Evolutionary conservation across 306 rosid species (phyloP), one percentile per base, ranked within the genome.

Genomic region (Lathyrus sativus): DNA sequence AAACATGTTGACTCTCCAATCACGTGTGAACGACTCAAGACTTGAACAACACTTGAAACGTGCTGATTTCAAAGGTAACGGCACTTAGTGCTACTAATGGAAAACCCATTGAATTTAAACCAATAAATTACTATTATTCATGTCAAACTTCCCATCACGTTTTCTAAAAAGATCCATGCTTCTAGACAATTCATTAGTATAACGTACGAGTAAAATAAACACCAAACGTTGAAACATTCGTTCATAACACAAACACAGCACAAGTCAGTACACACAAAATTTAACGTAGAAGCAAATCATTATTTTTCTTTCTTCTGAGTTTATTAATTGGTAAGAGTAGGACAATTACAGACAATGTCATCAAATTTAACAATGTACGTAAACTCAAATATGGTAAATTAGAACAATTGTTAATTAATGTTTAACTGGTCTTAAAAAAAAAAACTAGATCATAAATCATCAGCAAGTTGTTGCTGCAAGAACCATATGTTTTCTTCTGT

Each of bases 401-500:
- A 29, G 41, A 67, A 79, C 17, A 22, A 10, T 11, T 50, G 60
- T 51, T 2, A 49, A 17, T n/a, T 58, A 61, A 59, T 55, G 46
- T 46, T 45, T 18, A 18, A 18, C 13, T 77, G 49, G 9, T 26
- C n/a, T 59, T 19, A 19, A 38, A 61, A 2, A 19, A 48, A 61
- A 18, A 62, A 43, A 17, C 5, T 10, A 8, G 56, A 50, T 50
- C 56, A 50, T 50, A 50, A 43, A 3, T 75, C 70, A 67, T 82
- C 74, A 12, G 74, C 60, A 15, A 82, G 79, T 64, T 79, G 77
- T 14, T 82, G 83, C 14, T 79, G 86, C 83, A 82, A 67, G 83
- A 92, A 89, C 75, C 84, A 79, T 39, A 83, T 70, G 57, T 86
- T 87, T 72, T 92, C 96, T 49, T 88, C 91, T 0, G 80, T 81